These are phyloP conservation scores for Rhipidocladum racemiflorum DNA, from an alignment of 176 grass and related monocot genomes.

Conservation along the genomic window DNA sequence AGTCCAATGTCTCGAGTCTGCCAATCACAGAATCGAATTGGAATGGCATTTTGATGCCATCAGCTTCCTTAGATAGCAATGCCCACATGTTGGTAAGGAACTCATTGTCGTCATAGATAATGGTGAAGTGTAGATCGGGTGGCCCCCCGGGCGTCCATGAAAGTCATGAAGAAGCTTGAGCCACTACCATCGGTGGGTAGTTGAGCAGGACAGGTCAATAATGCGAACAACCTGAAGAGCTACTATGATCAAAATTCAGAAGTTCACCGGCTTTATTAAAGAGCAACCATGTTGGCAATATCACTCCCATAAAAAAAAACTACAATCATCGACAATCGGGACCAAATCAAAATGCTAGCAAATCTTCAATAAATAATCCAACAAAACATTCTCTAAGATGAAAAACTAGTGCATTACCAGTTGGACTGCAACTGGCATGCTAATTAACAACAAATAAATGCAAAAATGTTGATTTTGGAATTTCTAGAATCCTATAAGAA, in stretches of 20 bases:
- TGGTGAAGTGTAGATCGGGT: constrained; percentile 36
- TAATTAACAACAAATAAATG: background rate
- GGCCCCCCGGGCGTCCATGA: constrained; percentile 28
- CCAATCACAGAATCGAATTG: constrained; percentile 35
- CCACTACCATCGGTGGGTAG: constrained; percentile 49
- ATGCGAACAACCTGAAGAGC: constrained; percentile 41
- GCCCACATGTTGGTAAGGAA: constrained; percentile 27
- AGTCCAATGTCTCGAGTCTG: constrained; percentile 46
- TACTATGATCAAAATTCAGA: constrained; percentile 9
- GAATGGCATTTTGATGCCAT: constrained; percentile 30
- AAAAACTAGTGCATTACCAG: background rate
- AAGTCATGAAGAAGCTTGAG: constrained; percentile 39
- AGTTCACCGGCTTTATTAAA: background rate
- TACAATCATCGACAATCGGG: background rate
- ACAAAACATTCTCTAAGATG: background rate
- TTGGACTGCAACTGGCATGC: background rate
- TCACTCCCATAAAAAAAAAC: background rate
- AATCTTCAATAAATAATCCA: background rate
- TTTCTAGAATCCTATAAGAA: background rate
- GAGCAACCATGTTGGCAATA: background rate
- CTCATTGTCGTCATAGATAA: constrained; percentile 35
- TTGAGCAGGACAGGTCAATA: constrained; percentile 48
- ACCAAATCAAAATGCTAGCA: background rate
- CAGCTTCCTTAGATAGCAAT: constrained; percentile 32
- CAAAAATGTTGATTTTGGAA: background rate